Evolutionary conservation across 169 alveolate species (phyloP), one percentile per base, ranked within the genome.

Genomic region (Plasmodium chabaudi): DNA sequence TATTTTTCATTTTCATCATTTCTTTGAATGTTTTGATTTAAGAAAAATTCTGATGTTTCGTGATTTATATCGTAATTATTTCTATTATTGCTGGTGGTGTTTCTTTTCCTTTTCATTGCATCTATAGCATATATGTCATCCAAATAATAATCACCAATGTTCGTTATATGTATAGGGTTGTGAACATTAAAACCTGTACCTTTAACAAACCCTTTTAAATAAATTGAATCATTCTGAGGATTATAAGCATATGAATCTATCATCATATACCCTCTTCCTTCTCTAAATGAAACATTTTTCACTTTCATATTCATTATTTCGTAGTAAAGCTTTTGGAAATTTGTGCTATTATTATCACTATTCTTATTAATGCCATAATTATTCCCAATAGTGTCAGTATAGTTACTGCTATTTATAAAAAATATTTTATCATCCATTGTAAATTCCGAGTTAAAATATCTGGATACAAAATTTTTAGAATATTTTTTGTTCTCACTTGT

Each of bases 191-290:
- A 94, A 5, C 96, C 96, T 19, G 88, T 61, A 23, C 95, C 95
- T 42, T 87, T 92, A n/a, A 88, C 94, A 64, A 92, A 94, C 4
- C 96, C 96, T 57, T 87, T 91, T 39, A 94, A 44, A 46, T 64
- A 72, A 25, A 94, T 19, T 39, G 87, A 87, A 69, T 87, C 93
- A 21, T 70, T 47, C 7, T 57, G 27, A 12, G 72, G 53, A 44
- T 94, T 92, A 65, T 94, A 94, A 53, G 55, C 60, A 89, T 65
- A 82, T 27, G 88, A 89, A 39, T 75, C 91, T 6, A 87, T 88
- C 88, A 94, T 23, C 92, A 94, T 86, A 84, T 94, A 94, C 0
- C 96, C 95, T 57, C 96, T 72, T n/a, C 93, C 95, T 55, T 88
- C 73, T 27, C 96, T 67, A 93, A 94, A 94, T 13, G 94, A 86